Conservation (phyloP, 2,329 filamentous ascomycete genomes). For the Beauveria scarabaeidicola region DNA sequence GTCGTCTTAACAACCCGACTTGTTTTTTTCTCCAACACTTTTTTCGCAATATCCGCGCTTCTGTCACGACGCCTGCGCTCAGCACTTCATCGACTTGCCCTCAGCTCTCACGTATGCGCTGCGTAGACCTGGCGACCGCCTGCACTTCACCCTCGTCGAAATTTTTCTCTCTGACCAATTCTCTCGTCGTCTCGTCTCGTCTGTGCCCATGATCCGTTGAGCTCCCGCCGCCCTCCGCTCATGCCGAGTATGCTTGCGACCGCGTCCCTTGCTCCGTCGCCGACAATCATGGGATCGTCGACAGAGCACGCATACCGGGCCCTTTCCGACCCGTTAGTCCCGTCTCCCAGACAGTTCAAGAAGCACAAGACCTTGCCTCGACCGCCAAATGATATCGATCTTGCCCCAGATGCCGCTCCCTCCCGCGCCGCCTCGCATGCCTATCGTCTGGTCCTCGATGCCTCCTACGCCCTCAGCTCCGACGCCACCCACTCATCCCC, state of each 20-base stretch:
- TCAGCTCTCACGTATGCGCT: neutral
- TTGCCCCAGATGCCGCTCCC: conserved; percentile 17
- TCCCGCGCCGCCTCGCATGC: conserved; percentile 16
- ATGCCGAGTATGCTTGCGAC: conserved; percentile 22
- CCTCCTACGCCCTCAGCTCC: conserved; percentile 16
- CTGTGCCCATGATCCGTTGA: neutral
- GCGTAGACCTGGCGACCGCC: neutral
- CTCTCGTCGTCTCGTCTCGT: neutral
- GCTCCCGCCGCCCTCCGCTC: neutral
- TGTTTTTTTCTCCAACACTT: neutral
- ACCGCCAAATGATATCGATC: conserved; percentile 21
- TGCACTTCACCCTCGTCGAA: neutral
- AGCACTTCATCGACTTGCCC: neutral
- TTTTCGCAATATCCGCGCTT: neutral
- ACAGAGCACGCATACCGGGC: conserved; percentile 21
- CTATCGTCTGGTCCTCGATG: conserved; percentile 20
- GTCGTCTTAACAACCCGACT: neutral
- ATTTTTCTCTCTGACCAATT: neutral
- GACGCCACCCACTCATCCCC: conserved; percentile 22
- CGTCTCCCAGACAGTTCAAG: conserved; percentile 33
- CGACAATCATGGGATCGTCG: conserved; percentile 26
- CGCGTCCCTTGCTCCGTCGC: conserved; percentile 19
- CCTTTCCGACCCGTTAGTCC: conserved; percentile 17
- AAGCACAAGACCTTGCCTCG: conserved; percentile 37
- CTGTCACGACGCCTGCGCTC: neutral